Conservation (phyloP, 1,284 basidiomycete genomes). For the Fomitopsis palustris region DNA sequence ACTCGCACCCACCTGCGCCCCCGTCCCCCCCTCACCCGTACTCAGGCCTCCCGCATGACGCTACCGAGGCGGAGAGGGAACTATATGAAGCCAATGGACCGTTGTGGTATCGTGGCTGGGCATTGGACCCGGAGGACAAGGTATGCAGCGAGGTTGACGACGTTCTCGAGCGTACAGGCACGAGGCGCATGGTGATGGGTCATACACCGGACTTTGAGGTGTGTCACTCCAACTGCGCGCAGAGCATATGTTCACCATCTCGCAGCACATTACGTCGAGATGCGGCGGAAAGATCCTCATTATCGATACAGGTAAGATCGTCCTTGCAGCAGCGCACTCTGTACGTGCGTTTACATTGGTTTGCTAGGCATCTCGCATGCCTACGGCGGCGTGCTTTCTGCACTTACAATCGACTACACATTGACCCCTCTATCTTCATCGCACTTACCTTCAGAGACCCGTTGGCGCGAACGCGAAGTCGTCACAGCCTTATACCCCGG, state of each 20-base stretch:
- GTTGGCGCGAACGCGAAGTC: slow-evolving; percentile 75
- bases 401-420: slow-evolving; percentile 81
- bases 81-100: slow-evolving; percentile 79
- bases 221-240: background rate
- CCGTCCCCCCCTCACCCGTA: slow-evolving; percentile 83
- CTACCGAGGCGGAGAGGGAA: slow-evolving; percentile 63
- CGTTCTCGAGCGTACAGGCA: slow-evolving; percentile 71
- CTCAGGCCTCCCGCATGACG: slow-evolving; percentile 65
- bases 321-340: background rate
- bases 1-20: slow-evolving; percentile 56
- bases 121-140: slow-evolving; percentile 61
- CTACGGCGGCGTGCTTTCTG: slow-evolving; percentile 88
- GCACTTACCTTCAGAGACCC: slow-evolving; percentile 30
- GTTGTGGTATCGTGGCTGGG: slow-evolving; percentile 91
- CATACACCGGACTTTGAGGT: slow-evolving; percentile 89
- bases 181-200: slow-evolving; percentile 87
- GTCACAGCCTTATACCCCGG: slow-evolving; percentile 76
- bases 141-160: slow-evolving; percentile 71
- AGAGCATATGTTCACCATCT: background rate
- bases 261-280: slow-evolving; percentile 71
- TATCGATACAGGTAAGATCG: slow-evolving; percentile 72
- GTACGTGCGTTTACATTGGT: background rate
- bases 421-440: slow-evolving; percentile 47
- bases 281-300: slow-evolving; percentile 88
- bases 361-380: slow-evolving; percentile 81